A percentile compares a stretch with the other conserved stretches of the same genome.
Evolutionary conservation across 495 filamentous ascomycete species (phyloP).

Genomic region (Achaetomiella virescens): DNA sequence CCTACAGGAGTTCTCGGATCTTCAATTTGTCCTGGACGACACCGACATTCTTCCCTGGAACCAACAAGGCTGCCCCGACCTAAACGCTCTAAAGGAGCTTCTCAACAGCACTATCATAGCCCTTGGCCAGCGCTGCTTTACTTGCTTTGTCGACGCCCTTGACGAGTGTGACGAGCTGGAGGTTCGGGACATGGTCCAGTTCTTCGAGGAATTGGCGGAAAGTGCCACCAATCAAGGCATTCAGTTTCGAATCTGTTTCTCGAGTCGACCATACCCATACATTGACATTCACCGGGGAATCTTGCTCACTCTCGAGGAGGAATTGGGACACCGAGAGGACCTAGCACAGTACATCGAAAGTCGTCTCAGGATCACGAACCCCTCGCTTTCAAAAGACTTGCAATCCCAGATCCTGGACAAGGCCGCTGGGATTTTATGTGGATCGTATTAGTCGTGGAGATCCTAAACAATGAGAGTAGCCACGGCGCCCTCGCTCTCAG

Average conservation of each 20-base stretch:
- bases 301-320: constrained; percentile 18
- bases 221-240: constrained; percentile 1
- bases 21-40: constrained; percentile 21
- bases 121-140: constrained; percentile 15
- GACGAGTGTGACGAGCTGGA: constrained; percentile 34
- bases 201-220: constrained; percentile 27
- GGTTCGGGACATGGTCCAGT: constrained; percentile 29
- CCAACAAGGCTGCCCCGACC: constrained; percentile 7
- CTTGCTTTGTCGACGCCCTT: constrained; percentile 37
- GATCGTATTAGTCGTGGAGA: constrained; percentile 38
- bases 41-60: neutral
- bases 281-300: constrained; percentile 31
- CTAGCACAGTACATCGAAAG: constrained; percentile 17
- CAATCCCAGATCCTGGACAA: constrained; percentile 29
- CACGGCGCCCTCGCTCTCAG: constrained; percentile 11
- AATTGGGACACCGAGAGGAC: constrained; percentile 16
- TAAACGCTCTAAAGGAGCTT: constrained; percentile 18
- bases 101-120: constrained; percentile 20
- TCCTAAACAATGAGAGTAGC: constrained; percentile 32
- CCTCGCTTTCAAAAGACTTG: constrained; percentile 24
- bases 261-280: constrained; percentile 46
- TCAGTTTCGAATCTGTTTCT: constrained; percentile 35
- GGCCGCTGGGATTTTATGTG: constrained; percentile 41
- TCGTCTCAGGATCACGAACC: constrained; percentile 13
- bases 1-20: constrained; percentile 18